Conservation (phyloP, 78 protist species). For the Protostelium mycophagum region DNA sequence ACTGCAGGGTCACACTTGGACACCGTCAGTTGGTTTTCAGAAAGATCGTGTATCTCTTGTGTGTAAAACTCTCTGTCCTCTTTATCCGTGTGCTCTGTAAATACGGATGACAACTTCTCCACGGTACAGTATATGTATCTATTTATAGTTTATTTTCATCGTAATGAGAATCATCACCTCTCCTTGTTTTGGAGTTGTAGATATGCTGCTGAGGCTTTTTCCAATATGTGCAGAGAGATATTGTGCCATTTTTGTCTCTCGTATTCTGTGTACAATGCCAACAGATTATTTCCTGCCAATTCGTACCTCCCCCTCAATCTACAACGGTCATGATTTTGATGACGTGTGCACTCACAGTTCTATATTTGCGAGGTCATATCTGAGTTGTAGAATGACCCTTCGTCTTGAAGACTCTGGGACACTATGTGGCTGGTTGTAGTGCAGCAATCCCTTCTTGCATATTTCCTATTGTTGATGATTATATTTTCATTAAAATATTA, state of each 20-base stretch:
- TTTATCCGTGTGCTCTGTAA: background rate
- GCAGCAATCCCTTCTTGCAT: background rate
- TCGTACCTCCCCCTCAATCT: background rate
- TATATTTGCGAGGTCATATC: background rate
- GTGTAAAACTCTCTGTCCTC: background rate
- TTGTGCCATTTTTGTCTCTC: background rate
- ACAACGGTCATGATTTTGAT: background rate
- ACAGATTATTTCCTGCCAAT: background rate
- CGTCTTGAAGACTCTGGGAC: background rate
- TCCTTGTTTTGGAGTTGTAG: background rate
- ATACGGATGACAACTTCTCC: background rate
- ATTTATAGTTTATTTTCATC: background rate
- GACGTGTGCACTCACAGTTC: background rate
- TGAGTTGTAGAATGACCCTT: background rate
- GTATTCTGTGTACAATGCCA: background rate
- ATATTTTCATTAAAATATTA: too few relatives aligned
- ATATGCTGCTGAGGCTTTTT: background rate
- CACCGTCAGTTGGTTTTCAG: background rate
- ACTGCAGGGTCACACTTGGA: background rate
- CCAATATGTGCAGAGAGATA: background rate
- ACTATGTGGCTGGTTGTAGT: background rate
- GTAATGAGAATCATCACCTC: background rate
- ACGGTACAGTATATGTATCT: background rate
- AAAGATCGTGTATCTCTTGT: background rate
- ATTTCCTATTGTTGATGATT: background rate